Conservation (phyloP, 768 basidiomycete species). For the Mycena vitilis region DNA sequence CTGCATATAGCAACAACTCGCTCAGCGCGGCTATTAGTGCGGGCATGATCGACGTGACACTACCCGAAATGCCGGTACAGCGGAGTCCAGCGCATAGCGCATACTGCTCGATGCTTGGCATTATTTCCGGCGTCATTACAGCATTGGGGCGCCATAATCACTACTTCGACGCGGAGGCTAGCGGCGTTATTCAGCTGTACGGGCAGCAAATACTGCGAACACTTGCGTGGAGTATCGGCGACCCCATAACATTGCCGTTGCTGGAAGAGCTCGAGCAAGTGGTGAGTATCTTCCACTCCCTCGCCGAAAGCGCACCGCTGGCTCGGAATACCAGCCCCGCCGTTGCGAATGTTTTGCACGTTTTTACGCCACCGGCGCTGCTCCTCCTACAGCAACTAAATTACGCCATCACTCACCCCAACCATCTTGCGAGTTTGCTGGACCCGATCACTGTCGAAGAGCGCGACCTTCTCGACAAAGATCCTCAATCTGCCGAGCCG, state of each 20-base stretch:
- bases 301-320: conserved; percentile 68
- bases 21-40: conserved; percentile 82
- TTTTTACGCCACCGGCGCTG: conserved; percentile 76
- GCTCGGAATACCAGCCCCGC: conserved; percentile 59
- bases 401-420: conserved; percentile 91
- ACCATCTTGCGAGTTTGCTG: conserved; percentile 83
- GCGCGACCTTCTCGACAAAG: conserved; percentile 73
- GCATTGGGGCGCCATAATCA: conserved; percentile 74
- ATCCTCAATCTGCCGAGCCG: conserved; percentile 69
- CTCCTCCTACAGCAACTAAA: conserved; percentile 88
- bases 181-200: conserved; percentile 87
- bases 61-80: conserved; percentile 79
- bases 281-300: conserved; percentile 80
- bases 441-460: conserved; percentile 87
- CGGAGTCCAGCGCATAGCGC: conserved; percentile 83
- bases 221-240: conserved; percentile 85
- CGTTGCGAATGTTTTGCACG: conserved; percentile 72
- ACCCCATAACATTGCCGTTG: conserved; percentile 78
- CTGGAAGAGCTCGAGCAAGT: conserved; percentile 88
- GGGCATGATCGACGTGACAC: conserved; percentile 73
- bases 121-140: conserved; percentile 78
- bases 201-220: conserved; percentile 83
- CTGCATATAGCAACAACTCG: conserved; percentile 86
- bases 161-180: conserved; percentile 87
- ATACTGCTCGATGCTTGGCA: conserved; percentile 87